Percentiles rank a stretch among this genome's conserved stretches.
Conservation (phyloP, 192 early-diverging fungal genomes). For the Polychytrium aggregatum region DNA sequence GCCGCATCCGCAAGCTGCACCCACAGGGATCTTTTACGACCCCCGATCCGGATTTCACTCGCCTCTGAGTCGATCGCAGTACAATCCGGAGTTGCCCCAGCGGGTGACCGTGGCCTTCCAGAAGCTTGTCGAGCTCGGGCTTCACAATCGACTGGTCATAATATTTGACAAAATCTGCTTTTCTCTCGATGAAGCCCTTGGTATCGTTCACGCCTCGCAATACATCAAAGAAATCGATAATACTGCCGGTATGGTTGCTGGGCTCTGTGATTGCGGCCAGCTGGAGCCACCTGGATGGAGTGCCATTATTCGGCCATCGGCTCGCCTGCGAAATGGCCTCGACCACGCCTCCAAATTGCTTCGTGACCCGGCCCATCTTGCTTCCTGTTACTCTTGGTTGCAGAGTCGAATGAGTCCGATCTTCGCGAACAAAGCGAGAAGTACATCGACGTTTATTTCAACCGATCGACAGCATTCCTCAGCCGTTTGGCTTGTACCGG, state of each 20-base stretch:
- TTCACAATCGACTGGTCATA: neutral
- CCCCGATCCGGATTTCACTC: slow-evolving; percentile 13
- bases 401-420: slow-evolving; percentile 1
- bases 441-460: slow-evolving; percentile 21
- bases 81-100: slow-evolving; percentile 13
- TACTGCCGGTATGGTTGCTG: slow-evolving; percentile 3
- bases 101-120: slow-evolving; percentile 9
- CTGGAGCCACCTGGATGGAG: neutral
- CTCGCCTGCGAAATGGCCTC: no score
- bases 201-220: slow-evolving; percentile 1
- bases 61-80: neutral
- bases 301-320: slow-evolving; percentile 2
- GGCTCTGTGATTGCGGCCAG: neutral
- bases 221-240: slow-evolving; percentile 7
- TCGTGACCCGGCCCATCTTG: no score
- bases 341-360: no score
- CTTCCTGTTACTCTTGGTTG: no score
- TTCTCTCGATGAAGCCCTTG: slow-evolving; percentile 2
- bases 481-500: slow-evolving; percentile 67
- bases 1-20: no score
- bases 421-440: neutral
- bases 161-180: neutral
- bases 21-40: slow-evolving; percentile 21
- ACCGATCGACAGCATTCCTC: slow-evolving; percentile 1
- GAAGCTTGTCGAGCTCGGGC: slow-evolving; percentile 1